phyloP scores from a whole-genome alignment of 2,329 filamentous ascomycete species.

The Macroventuria anomochaeta region DNA sequence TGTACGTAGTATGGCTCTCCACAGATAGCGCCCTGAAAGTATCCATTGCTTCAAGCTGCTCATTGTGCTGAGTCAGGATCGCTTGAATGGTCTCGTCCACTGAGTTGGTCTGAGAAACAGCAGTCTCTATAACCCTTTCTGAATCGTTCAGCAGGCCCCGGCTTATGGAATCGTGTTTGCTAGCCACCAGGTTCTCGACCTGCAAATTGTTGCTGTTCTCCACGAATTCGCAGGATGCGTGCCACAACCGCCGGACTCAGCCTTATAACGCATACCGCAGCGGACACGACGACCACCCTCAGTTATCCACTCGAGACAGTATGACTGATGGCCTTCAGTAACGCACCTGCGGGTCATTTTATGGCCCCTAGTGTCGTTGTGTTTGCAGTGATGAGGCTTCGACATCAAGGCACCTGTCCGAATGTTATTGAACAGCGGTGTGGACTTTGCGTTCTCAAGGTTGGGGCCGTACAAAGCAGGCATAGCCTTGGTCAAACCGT shows the following conservation, averaged over 20 bases:
- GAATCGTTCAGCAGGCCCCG: not conserved
- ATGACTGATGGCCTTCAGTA: not conserved
- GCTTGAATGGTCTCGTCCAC: not conserved
- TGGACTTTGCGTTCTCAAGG: not conserved
- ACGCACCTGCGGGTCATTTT: not conserved
- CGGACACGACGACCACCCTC: not conserved
- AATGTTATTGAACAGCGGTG: not conserved
- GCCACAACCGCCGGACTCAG: not conserved
- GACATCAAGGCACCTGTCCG: not conserved
- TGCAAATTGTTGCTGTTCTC: not conserved
- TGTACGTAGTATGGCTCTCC: not conserved
- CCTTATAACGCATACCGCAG: not conserved
- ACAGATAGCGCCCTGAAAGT: not conserved
- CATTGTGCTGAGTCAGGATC: not conserved
- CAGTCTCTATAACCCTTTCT: not conserved
- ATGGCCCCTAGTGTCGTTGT: not conserved
- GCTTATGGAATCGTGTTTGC: not conserved
- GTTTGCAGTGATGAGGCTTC: slow-evolving; percentile 2
- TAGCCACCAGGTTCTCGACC: not conserved
- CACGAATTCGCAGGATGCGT: not conserved
- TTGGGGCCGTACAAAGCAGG: not conserved
- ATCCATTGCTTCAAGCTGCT: not conserved
- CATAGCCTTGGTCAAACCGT: not conserved
- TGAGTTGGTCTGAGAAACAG: no score
- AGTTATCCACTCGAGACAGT: not conserved